These are phyloP conservation scores for Corchorus olitorius DNA, from an alignment of 345 rosid genomes.

Conservation along the genomic window DNA sequence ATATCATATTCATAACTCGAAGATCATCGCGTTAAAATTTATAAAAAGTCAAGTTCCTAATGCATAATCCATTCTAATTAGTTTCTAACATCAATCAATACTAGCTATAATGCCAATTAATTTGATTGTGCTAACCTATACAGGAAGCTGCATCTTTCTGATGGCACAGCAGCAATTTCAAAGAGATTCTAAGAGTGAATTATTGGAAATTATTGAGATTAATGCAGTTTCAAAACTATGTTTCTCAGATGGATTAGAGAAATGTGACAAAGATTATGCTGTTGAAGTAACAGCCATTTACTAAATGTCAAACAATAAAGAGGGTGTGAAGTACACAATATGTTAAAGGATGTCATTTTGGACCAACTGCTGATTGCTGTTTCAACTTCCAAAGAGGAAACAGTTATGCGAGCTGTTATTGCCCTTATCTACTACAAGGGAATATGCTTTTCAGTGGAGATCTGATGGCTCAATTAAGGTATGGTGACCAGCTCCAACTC, in stretches of 20 bases:
- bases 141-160: constrained; percentile 40
- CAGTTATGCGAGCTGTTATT: constrained; percentile 70
- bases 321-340: constrained; percentile 57
- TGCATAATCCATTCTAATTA: too few relatives aligned
- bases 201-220: constrained; percentile 58
- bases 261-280: constrained; percentile 55
- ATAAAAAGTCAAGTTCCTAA: too few relatives aligned
- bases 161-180: constrained; percentile 30
- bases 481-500: neutral
- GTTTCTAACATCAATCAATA: too few relatives aligned
- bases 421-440: constrained; percentile 89
- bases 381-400: constrained; percentile 74
- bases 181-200: constrained; percentile 40
- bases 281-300: constrained; percentile 64
- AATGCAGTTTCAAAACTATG: constrained; percentile 53
- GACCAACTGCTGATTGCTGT: constrained; percentile 72
- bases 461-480: constrained; percentile 90
- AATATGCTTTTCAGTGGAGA: constrained; percentile 79
- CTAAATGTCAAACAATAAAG: constrained; percentile 56
- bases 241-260: constrained; percentile 51
- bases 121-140: neutral
- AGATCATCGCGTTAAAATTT: too few relatives aligned
- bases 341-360: constrained; percentile 70
- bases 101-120: neutral
- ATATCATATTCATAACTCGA: too few relatives aligned